phyloP scores from a whole-genome alignment of 2,329 filamentous ascomycete species.

The Fusarium hostae region DNA sequence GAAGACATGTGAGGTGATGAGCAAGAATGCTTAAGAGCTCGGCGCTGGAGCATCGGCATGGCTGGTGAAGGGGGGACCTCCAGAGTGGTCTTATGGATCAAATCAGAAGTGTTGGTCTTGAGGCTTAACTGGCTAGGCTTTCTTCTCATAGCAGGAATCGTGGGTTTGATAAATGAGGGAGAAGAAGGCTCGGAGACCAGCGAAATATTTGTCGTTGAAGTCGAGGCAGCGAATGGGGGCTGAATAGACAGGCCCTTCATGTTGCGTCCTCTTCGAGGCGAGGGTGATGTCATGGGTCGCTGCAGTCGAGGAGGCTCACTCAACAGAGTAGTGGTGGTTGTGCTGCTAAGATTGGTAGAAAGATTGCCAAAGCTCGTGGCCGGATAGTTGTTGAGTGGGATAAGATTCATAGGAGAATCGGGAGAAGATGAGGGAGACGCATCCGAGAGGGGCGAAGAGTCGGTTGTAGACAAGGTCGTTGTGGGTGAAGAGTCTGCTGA shows the following conservation, averaged over 20 bases:
- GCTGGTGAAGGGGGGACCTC: slow-evolving; percentile 67
- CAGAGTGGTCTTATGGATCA: slow-evolving; percentile 59
- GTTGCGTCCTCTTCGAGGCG: slow-evolving; percentile 79
- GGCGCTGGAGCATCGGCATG: slow-evolving; percentile 68
- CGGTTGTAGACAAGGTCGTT: slow-evolving; percentile 90
- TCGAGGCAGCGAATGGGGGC: slow-evolving; percentile 60
- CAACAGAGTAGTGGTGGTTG: slow-evolving; percentile 45
- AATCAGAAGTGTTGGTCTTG: slow-evolving; percentile 74
- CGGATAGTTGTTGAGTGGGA: slow-evolving; percentile 76
- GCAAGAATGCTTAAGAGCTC: slow-evolving; percentile 73
- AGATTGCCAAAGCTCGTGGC: slow-evolving; percentile 66
- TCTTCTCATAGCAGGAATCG: slow-evolving; percentile 75
- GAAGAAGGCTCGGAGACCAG: slow-evolving; percentile 74
- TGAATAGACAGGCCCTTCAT: slow-evolving; percentile 87
- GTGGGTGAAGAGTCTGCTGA: slow-evolving; percentile 96
- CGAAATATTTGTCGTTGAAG: slow-evolving; percentile 59
- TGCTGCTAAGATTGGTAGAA: slow-evolving; percentile 14
- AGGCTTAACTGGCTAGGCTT: slow-evolving; percentile 83
- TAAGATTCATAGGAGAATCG: slow-evolving; percentile 83
- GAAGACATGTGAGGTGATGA: slow-evolving; percentile 75
- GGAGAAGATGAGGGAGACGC: slow-evolving; percentile 92
- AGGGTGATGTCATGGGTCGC: slow-evolving; percentile 74
- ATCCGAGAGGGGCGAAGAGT: slow-evolving; percentile 90
- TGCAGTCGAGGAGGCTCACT: slow-evolving; percentile 56
- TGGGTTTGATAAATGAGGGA: slow-evolving; percentile 83